Base-by-base conservation (phyloP, 129 eudicot species). In the Rutidosis leptorrhynchoides region DNA sequence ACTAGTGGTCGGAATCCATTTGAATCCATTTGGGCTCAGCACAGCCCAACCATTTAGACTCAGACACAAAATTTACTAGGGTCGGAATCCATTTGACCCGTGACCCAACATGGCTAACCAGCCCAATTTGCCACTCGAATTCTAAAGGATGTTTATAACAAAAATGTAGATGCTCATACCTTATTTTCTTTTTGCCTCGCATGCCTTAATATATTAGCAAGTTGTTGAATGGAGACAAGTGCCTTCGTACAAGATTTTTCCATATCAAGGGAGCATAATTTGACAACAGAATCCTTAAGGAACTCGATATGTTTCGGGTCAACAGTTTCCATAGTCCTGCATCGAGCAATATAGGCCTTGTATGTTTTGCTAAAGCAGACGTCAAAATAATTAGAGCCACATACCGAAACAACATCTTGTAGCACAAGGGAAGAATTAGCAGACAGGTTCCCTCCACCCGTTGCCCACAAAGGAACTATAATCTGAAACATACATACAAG, bases 391-490 rank as follows among this genome's bases (percentile, higher is more conserved):
- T 60, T 78, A 52, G 85, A 56, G 67, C 86, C 75, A 67, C 81
- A 81, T 32, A 84, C 54, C 49, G 84, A 72, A 68, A 94, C 86
- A 73, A 86, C 78, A 75, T 94, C 94, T 77, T 80, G 79, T 56
- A 86, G 67, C 66, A 94, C n/a, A 23, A 65, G 85, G 22, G 84
- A 83, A 69, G 99, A 82, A 72, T 80, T 65, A 42, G 81, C 43
- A 24, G 99, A 84, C 3, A 94, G 83, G 59, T 65, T 55, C 52
- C 82, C 85, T 0, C 79, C 90, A 55, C 94, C 95, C 12, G 99
- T 84, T 37, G 90, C 90, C 99, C 99, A 94, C 46, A 94, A 73
- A 67, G 85, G 83, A 65, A 94, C 93, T 71, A 89, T 61, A 58
- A 84, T 81, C 99, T 94, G 95, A 70, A 77, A 15, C 49, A 74